Base-by-base conservation (phyloP, 345 rosid species). In the Eucalyptus victrix region DNA sequence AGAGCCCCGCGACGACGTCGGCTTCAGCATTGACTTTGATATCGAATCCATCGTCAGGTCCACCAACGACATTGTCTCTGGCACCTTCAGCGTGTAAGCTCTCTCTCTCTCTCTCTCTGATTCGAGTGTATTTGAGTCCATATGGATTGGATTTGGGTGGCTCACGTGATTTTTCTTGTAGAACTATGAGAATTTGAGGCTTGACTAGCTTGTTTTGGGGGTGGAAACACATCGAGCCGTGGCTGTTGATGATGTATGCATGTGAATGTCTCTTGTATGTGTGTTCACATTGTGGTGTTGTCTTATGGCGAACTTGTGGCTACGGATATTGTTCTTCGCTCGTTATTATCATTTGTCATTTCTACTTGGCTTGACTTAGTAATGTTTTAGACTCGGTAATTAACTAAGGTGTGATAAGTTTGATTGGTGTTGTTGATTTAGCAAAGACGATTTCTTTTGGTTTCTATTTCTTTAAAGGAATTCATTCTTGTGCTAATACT, bases 31-130 rank as follows among this genome's bases (percentile, higher is more conserved):
- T 8, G 95, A 93, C 8, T 96, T 97, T 88, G 98, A 95, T 91
- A 93, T 97, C 47, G 95, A 95, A 94, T 87, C 98, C 45, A 96
- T 96, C n/a, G 95, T 96, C 89, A 93, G 96, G 90, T 95, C 98
- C 53, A 93, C 99, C 87, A 93, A 93, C 88, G 96, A 95, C 87
- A 93, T 93, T 62, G 93, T 96, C 91, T 72, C 94, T 40, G 96
- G 95, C 60, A 95, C 99, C 90, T 94, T 97, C 93, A 93, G 88
- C 51, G 94, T 95, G 99, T 97, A 94, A 94, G 92, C 42, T 5
- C 56, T 67, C 60, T 42, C 49, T 86, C 88, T 62, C 32, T 80
- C 88, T 30, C 58, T 89, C 90, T 47, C 30, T 56, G 47, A 76
- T 76, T 76, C 5, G 3, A 37, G 45, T 37, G 15, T 21, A 21